These are phyloP conservation scores for Jimgerdemannia flammicorona DNA, from an alignment of 192 early-diverging fungal genomes.

Conservation along the genomic window DNA sequence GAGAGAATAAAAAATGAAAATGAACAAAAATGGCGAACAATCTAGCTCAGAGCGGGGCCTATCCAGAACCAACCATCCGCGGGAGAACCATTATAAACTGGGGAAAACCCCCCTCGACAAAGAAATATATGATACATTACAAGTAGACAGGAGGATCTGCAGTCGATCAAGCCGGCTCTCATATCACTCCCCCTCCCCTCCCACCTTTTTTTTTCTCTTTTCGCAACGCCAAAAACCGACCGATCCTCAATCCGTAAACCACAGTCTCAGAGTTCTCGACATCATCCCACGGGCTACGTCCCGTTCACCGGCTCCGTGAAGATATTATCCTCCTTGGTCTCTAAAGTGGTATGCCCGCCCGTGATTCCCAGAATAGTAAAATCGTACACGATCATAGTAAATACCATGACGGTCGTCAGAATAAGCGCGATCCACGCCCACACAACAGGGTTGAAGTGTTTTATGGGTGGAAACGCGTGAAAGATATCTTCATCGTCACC, in stretches of 20 bases:
- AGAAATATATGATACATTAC: too few species aligned
- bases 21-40: neutral
- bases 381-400: slow-evolving; percentile 49
- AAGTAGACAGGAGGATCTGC: too few species aligned
- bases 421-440: slow-evolving; percentile 8
- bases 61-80: too few species aligned
- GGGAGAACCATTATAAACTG: too few species aligned
- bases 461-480: slow-evolving; percentile 10
- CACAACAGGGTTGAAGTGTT: slow-evolving; percentile 23
- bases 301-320: neutral
- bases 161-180: too few species aligned
- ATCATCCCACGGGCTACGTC: neutral
- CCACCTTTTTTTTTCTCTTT: too few species aligned
- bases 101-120: too few species aligned
- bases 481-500: slow-evolving; percentile 1
- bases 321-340: neutral
- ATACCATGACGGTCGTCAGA: slow-evolving; percentile 30
- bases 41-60: neutral
- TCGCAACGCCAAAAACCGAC: too few species aligned
- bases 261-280: neutral
- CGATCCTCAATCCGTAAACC: too few species aligned
- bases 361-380: slow-evolving; percentile 40
- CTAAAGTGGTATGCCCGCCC: neutral
- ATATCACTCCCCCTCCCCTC: too few species aligned
- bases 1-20: neutral